Evolutionary conservation across 2,329 filamentous ascomycete species (phyloP).

Genomic region (Cryphonectria naterciae): DNA sequence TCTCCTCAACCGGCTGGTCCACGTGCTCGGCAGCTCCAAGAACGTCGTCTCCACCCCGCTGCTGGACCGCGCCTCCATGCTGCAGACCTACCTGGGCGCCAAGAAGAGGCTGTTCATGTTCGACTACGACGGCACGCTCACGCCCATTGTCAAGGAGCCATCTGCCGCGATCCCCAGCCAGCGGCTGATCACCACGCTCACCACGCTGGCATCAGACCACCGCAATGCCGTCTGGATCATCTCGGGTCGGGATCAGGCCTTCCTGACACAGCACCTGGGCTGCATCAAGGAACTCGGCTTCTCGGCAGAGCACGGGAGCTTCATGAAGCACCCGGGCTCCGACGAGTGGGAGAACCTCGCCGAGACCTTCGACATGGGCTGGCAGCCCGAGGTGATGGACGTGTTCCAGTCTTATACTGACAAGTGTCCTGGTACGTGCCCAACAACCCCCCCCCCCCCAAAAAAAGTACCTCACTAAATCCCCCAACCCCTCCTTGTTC

Average conservation of each 20-base stretch:
- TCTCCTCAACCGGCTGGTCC: slow-evolving; percentile 78
- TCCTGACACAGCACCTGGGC: slow-evolving; percentile 89
- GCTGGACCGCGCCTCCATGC: slow-evolving; percentile 73
- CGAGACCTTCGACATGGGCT: slow-evolving; percentile 85
- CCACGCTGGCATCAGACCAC: slow-evolving; percentile 76
- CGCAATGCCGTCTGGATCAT: slow-evolving; percentile 97
- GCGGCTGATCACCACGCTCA: slow-evolving; percentile 78
- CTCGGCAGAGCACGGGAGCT: slow-evolving; percentile 95
- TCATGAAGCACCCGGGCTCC: slow-evolving; percentile 79
- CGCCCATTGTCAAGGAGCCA: slow-evolving; percentile 91
- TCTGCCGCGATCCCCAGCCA: slow-evolving; percentile 86
- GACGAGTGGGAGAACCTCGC: slow-evolving; percentile 88
- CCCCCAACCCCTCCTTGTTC: too few species aligned
- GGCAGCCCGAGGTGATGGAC: slow-evolving; percentile 84
- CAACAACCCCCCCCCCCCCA: too few species aligned
- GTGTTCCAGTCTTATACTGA: slow-evolving; percentile 90
- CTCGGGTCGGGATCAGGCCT: slow-evolving; percentile 89
- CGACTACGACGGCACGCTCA: slow-evolving; percentile 96
- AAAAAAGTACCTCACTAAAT: too few species aligned
- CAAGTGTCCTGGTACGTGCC: slow-evolving; percentile 71
- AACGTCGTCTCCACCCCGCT: slow-evolving; percentile 78
- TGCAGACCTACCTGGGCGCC: slow-evolving; percentile 74
- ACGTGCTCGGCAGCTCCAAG: slow-evolving; percentile 77
- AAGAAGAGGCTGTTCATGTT: slow-evolving; percentile 93
- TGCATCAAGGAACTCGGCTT: slow-evolving; percentile 88